Evolutionary conservation across 2,329 filamentous ascomycete genomes (phyloP).

Genomic region (Sarocladium oryzae): DNA sequence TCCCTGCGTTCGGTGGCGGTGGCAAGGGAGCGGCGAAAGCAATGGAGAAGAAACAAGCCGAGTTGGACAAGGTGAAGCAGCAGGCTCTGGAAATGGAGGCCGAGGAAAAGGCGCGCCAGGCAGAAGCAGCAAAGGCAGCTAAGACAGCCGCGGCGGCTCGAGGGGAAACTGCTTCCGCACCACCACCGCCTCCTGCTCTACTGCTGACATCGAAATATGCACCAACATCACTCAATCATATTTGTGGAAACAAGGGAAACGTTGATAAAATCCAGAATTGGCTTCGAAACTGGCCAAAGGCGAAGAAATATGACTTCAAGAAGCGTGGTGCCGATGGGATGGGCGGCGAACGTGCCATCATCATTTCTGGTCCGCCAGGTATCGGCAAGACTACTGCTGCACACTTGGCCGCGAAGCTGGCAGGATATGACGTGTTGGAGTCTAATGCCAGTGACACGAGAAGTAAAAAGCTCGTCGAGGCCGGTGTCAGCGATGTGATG

Average conservation of each 20-base stretch:
- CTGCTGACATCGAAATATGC: conserved; percentile 96
- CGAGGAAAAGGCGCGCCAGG: conserved; percentile 60
- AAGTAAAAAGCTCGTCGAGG: conserved; percentile 93
- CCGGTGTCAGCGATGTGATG: conserved; percentile 79
- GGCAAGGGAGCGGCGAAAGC: conserved; percentile 83
- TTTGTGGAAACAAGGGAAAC: conserved; percentile 87
- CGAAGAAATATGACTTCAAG: conserved; percentile 75
- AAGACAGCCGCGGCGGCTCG: conserved; percentile 31
- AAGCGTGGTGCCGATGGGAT: conserved; percentile 77
- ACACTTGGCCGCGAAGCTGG: conserved; percentile 85
- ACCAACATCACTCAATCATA: conserved; percentile 74
- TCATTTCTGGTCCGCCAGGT: conserved; percentile 89
- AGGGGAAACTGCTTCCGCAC: conserved; percentile 19
- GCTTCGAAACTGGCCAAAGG: conserved; percentile 76
- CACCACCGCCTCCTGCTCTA: conserved; percentile 42
- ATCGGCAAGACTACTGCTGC: conserved; percentile 98
- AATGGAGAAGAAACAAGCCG: conserved; percentile 75
- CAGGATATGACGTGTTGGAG: conserved; percentile 90
- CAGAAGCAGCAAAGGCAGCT: conserved; percentile 45
- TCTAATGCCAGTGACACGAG: conserved; percentile 92
- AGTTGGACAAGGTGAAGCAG: conserved; percentile 74
- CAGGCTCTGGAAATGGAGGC: conserved; percentile 81
- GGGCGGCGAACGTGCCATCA: conserved; percentile 79
- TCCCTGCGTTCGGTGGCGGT: conserved; percentile 81
- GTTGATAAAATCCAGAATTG: conserved; percentile 88